Evolutionary conservation across 2,329 filamentous ascomycete species (phyloP).

Genomic region (Lasiodiplodia theobromae): DNA sequence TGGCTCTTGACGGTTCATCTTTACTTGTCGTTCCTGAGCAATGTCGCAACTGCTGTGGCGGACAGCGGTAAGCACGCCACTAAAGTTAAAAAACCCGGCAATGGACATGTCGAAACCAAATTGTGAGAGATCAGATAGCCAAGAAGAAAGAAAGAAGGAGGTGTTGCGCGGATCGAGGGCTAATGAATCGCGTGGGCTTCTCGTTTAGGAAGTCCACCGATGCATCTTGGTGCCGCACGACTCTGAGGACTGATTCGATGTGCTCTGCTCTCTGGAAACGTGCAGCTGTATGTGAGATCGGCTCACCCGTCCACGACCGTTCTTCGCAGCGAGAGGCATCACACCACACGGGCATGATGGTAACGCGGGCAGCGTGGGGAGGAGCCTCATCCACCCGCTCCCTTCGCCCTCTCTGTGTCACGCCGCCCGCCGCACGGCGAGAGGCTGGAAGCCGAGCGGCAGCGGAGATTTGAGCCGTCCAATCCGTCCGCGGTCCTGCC

Average conservation of each 20-base stretch:
- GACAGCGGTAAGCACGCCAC: neutral
- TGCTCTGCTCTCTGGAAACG: conserved; percentile 1
- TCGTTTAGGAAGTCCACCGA: conserved; percentile 10
- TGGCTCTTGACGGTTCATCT: neutral
- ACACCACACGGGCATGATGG: conserved; percentile 19
- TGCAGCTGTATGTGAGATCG: neutral
- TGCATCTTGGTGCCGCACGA: conserved; percentile 1
- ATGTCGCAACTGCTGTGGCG: neutral
- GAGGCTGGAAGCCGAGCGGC: conserved; percentile 10
- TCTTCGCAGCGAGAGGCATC: conserved; percentile 14
- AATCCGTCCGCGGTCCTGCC: neutral
- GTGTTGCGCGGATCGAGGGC: conserved; percentile 14
- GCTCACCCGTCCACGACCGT: conserved; percentile 3
- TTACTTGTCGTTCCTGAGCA: neutral
- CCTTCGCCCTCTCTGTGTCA: neutral
- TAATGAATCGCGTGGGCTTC: conserved; percentile 1
- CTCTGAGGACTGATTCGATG: neutral
- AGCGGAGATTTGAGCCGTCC: conserved; percentile 12
- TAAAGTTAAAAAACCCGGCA: neutral
- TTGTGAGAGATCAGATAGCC: neutral
- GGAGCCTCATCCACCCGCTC: conserved; percentile 14
- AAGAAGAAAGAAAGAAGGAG: neutral
- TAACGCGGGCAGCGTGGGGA: neutral
- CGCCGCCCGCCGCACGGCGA: neutral
- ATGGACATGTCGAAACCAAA: neutral